phyloP scores from a whole-genome alignment of 257 asterid genomes.

The Gentiana dahurica region DNA sequence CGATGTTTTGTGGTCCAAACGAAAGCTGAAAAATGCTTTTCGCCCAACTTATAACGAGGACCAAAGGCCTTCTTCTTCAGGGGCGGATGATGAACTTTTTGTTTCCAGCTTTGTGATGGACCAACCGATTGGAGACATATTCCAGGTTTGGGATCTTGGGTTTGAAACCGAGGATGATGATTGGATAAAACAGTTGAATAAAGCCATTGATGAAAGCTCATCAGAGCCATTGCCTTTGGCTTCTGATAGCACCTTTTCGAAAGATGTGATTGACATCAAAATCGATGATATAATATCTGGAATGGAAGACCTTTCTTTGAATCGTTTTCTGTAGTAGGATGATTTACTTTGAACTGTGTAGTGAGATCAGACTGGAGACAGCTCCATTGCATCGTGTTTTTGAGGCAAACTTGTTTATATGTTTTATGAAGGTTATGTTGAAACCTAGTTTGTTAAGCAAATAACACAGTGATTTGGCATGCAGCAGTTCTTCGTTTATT shows the following conservation, averaged over 20 bases:
- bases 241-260: constrained; percentile 20
- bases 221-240: constrained; percentile 13
- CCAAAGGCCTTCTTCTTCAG: constrained; percentile 16
- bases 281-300: constrained; percentile 45
- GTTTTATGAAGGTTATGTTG: not conserved
- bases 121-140: constrained; percentile 19
- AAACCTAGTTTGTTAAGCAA: no score
- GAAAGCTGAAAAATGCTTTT: constrained; percentile 29
- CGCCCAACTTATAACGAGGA: constrained; percentile 48
- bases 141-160: constrained; percentile 41
- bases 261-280: constrained; percentile 14
- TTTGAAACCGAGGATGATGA: constrained; percentile 25
- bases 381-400: no score
- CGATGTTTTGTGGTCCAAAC: constrained; percentile 30
- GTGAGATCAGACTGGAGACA: not conserved
- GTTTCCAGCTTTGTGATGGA: constrained; percentile 22
- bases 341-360: not conserved
- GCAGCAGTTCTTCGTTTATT: no score
- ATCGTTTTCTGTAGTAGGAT: constrained; percentile 6
- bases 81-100: constrained; percentile 17
- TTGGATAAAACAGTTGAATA: constrained; percentile 16
- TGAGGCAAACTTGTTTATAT: not conserved
- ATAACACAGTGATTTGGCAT: no score
- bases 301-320: constrained; percentile 46
- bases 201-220: constrained; percentile 19